phyloP scores from a whole-genome alignment of 2,329 filamentous ascomycete species.

The Xylariaceae sp. region DNA sequence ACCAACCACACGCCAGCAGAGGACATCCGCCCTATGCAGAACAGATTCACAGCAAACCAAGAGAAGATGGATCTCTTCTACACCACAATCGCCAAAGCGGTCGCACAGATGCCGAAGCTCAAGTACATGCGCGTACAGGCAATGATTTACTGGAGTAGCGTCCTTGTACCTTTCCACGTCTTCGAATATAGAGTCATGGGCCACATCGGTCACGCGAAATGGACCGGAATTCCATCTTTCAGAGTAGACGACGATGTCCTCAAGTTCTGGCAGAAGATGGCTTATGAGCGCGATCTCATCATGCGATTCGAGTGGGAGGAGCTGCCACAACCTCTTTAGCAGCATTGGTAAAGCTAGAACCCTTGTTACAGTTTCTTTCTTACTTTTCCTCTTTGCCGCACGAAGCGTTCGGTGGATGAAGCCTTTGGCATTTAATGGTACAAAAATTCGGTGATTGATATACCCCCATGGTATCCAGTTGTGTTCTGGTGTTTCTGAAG shows the following conservation, averaged over 20 bases:
- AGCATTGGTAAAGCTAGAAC: neutral
- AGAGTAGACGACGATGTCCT: neutral
- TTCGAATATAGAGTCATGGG: slow-evolving; percentile 1
- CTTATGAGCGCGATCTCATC: slow-evolving; percentile 7
- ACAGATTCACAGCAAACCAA: slow-evolving; percentile 11
- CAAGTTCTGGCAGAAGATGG: slow-evolving; percentile 12
- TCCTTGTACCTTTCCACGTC: slow-evolving; percentile 4
- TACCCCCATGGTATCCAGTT: too few species aligned
- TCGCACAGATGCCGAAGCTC: slow-evolving; percentile 20
- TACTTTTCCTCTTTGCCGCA: neutral
- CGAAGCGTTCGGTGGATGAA: neutral
- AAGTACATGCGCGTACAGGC: slow-evolving; percentile 9
- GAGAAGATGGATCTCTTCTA: slow-evolving; percentile 21
- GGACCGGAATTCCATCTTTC: slow-evolving; percentile 12
- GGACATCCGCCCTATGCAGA: slow-evolving; percentile 9
- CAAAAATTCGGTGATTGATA: too few species aligned
- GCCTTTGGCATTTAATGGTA: neutral
- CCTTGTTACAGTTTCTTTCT: neutral
- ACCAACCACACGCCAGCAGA: neutral
- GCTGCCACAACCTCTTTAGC: neutral
- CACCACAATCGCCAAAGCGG: slow-evolving; percentile 7
- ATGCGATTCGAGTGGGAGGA: neutral
- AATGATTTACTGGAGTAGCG: slow-evolving; percentile 7
- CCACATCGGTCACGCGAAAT: neutral
- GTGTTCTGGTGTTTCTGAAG: too few species aligned